Conservation (phyloP, 345 rosid genomes). For the Heritiera fomes region DNA sequence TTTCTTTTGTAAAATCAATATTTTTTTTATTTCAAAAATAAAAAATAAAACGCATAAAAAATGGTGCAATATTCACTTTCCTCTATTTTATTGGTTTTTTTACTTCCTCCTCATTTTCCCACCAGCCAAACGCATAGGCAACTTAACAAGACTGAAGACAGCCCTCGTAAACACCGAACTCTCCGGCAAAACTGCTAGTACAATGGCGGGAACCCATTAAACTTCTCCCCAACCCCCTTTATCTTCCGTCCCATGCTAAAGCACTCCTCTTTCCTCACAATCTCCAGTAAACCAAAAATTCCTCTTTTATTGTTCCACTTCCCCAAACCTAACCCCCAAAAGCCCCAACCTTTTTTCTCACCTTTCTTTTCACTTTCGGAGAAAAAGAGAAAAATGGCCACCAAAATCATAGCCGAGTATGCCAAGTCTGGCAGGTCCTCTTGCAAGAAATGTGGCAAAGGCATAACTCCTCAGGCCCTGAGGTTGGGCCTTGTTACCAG, state of each 20-base stretch:
- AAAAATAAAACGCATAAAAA: too few relatives aligned
- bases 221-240: background rate
- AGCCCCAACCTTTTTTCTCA: conserved; percentile 6
- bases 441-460: conserved; percentile 68
- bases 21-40: too few relatives aligned
- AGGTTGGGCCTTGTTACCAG: conserved; percentile 61
- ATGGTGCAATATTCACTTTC: too few relatives aligned
- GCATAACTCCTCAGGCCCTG: conserved; percentile 49
- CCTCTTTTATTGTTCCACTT: conserved; percentile 3
- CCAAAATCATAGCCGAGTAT: conserved; percentile 65
- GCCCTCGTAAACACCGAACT: too few relatives aligned
- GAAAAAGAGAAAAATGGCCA: background rate
- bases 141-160: background rate
- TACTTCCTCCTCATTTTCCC: background rate
- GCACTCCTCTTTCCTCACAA: background rate
- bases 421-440: conserved; percentile 81
- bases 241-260: background rate
- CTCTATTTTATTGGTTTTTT: too few relatives aligned
- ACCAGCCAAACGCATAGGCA: background rate
- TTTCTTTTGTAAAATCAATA: too few relatives aligned
- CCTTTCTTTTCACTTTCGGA: background rate
- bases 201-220: conserved; percentile 23
- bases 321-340: conserved; percentile 4
- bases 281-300: background rate
- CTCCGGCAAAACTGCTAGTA: background rate